A percentile compares a stretch with the other conserved stretches of the same genome.
phyloP scores from a whole-genome alignment of 2,329 filamentous ascomycete genomes.

The Diaporthe citriasiana region DNA sequence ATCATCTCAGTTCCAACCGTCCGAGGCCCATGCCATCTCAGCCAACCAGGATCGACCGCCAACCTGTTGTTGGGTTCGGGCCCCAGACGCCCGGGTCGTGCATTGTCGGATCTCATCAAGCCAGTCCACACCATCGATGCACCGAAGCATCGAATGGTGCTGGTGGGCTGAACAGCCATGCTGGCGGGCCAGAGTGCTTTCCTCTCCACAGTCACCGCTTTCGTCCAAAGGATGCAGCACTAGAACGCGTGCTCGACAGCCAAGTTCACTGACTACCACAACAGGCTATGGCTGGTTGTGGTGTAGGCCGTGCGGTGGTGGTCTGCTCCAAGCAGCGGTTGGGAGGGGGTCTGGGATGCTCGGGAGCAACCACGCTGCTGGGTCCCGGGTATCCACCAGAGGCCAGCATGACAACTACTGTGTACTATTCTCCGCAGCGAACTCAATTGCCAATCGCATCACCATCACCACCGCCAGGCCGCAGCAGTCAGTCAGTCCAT shows the following conservation, averaged over 20 bases:
- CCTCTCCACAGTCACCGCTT: slow-evolving; percentile 23
- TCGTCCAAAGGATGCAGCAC: slow-evolving; percentile 26
- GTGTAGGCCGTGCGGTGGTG: slow-evolving; percentile 3
- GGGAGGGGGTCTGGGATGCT: slow-evolving; percentile 28
- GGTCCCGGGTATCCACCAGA: slow-evolving; percentile 18
- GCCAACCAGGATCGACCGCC: slow-evolving; percentile 39
- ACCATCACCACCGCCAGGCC: background rate
- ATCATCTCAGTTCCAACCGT: background rate
- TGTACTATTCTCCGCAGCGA: slow-evolving; percentile 26
- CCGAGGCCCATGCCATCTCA: slow-evolving; percentile 33
- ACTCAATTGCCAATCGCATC: slow-evolving; percentile 30
- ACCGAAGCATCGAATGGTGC: background rate
- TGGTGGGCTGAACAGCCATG: background rate
- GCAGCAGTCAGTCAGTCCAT: background rate
- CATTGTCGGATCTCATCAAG: slow-evolving; percentile 29
- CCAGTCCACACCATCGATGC: slow-evolving; percentile 15
- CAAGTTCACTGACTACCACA: background rate
- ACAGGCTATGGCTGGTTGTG: background rate
- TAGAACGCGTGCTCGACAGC: slow-evolving; percentile 10
- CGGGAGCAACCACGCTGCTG: slow-evolving; percentile 27
- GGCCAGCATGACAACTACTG: slow-evolving; percentile 9
- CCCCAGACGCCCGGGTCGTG: slow-evolving; percentile 27
- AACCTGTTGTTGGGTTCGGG: background rate
- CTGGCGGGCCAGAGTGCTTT: background rate
- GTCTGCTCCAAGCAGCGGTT: slow-evolving; percentile 10